These are phyloP conservation scores for Lasiosphaeria ovina DNA, from an alignment of 495 filamentous ascomycete species.

Conservation along the genomic window DNA sequence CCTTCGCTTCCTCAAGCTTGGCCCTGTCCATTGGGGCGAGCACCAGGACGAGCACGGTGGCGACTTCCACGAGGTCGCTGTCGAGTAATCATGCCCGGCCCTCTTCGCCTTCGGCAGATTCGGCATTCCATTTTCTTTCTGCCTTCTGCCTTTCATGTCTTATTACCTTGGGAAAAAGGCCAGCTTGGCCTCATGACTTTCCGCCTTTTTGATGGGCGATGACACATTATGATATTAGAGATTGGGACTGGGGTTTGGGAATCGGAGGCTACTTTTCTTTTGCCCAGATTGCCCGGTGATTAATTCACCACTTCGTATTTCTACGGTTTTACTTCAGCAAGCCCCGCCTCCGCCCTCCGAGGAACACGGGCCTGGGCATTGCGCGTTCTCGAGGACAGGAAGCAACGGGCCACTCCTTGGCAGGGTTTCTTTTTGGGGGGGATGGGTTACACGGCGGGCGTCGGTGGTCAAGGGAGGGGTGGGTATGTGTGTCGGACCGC, in stretches of 20 bases:
- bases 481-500: background rate
- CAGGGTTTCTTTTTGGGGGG: background rate
- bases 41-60: slow-evolving; percentile 44
- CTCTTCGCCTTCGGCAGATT: slow-evolving; percentile 1
- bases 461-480: background rate
- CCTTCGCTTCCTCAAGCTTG: slow-evolving; percentile 47
- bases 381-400: background rate
- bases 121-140: background rate
- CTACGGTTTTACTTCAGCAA: background rate
- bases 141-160: background rate
- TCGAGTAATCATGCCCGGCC: slow-evolving; percentile 29
- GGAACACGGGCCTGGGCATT: background rate
- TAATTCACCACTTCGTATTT: background rate
- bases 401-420: background rate
- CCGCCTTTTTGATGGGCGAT: background rate
- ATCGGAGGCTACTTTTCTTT: background rate
- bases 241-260: background rate
- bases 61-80: slow-evolving; percentile 45
- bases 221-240: background rate
- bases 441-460: background rate
- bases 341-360: background rate
- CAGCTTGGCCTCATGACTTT: background rate
- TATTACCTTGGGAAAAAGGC: background rate
- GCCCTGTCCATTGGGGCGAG: slow-evolving; percentile 51
- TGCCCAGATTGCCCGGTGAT: background rate